phyloP scores from a whole-genome alignment of 768 basidiomycete genomes.

The Neoboletus subvelutipes region DNA sequence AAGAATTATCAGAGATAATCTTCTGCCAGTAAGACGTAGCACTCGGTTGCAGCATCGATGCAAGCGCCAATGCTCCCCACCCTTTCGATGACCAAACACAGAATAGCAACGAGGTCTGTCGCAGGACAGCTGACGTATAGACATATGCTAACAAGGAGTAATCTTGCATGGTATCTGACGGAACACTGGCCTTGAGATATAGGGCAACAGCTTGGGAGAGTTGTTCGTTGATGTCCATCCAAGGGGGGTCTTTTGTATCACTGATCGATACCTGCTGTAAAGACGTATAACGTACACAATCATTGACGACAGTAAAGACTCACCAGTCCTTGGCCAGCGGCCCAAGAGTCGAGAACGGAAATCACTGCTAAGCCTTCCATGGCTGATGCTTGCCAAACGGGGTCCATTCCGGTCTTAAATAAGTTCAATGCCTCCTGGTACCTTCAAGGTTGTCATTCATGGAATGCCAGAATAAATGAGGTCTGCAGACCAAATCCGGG shows the following conservation, averaged over 20 bases:
- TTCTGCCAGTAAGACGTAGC: conserved; percentile 60
- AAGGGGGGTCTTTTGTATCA: conserved; percentile 66
- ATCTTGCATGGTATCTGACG: conserved; percentile 52
- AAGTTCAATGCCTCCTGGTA: conserved; percentile 82
- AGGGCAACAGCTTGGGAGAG: conserved; percentile 59
- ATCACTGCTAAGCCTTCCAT: conserved; percentile 84
- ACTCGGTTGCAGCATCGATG: conserved; percentile 68
- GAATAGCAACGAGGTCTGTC: conserved; percentile 73
- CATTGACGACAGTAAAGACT: conserved; percentile 30
- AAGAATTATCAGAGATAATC: conserved; percentile 49
- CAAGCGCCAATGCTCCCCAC: conserved; percentile 78
- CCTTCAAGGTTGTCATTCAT: conserved; percentile 43
- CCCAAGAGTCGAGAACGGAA: conserved; percentile 82
- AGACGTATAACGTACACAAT: conserved; percentile 4
- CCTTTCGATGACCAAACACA: conserved; percentile 85
- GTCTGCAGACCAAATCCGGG: conserved; percentile 67
- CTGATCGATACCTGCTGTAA: conserved; percentile 55
- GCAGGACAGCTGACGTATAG: conserved; percentile 63
- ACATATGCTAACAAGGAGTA: conserved; percentile 66
- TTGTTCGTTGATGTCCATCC: conserved; percentile 74
- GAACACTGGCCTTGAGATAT: conserved; percentile 58
- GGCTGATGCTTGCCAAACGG: conserved; percentile 86
- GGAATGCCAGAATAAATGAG: conserved; percentile 5
- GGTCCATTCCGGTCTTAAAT: conserved; percentile 74
- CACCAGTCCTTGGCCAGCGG: conserved; percentile 68